phyloP scores from a whole-genome alignment of 129 eudicot species.

The Erigeron canadensis region DNA sequence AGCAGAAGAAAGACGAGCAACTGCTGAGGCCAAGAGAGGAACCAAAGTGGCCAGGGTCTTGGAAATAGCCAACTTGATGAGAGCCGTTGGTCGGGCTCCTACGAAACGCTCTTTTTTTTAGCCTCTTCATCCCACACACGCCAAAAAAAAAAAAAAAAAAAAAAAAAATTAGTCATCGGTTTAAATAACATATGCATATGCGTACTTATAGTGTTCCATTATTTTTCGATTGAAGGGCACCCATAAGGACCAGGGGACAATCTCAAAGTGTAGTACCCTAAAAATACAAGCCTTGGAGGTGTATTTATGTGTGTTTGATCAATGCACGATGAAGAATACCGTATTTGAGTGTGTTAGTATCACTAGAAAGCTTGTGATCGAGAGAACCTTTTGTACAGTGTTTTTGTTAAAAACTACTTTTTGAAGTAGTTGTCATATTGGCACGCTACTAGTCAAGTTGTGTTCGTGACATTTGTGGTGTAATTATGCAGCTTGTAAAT shows the following conservation, averaged over 20 bases:
- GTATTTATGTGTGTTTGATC: conserved; percentile 15
- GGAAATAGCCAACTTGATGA: conserved; percentile 88
- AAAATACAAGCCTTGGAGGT: conserved; percentile 12
- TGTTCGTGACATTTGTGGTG: too few species aligned
- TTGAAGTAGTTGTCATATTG: not conserved
- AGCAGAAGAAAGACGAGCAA: conserved; percentile 92
- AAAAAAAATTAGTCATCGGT: not conserved
- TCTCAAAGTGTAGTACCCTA: conserved; percentile 11
- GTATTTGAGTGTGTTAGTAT: conserved; percentile 24
- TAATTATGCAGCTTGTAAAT: too few species aligned
- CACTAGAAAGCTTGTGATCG: not conserved
- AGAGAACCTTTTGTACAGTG: not conserved
- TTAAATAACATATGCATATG: not conserved
- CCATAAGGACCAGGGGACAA: conserved; percentile 10
- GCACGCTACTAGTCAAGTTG: too few species aligned
- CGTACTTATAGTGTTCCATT: not conserved
- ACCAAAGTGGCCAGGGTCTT: conserved; percentile 77
- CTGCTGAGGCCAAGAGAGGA: conserved; percentile 92
- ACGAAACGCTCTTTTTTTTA: conserved; percentile 73
- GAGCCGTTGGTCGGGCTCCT: conserved; percentile 79
- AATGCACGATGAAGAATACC: conserved; percentile 20
- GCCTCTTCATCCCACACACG: not conserved
- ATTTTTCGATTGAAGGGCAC: not conserved
- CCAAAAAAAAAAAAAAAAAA: not conserved
- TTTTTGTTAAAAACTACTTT: conserved; percentile 8